Base-by-base conservation (phyloP, 257 asterid species). In the Apocynum venetum region DNA sequence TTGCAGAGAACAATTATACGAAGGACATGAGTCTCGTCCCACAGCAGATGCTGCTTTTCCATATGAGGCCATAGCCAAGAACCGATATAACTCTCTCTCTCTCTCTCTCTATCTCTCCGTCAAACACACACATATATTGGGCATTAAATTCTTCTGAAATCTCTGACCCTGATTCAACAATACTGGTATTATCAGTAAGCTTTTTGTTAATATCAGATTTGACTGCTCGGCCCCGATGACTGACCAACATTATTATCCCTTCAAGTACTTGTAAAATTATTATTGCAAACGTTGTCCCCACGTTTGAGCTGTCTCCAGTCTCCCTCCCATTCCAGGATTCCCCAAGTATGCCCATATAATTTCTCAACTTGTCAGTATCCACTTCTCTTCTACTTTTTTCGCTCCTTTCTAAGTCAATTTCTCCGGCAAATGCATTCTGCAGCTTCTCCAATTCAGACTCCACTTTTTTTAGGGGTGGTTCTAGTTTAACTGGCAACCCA, bases 301-400 rank as follows among this genome's bases (percentile, higher is more conserved):
- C 82, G 8, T 41, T 35, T 65, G 78, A 73, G 82, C 82, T 79
- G 82, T 79, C 74, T 79, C 82, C 82, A 64, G 52, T 73, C 77
- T 64, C 55, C 73, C 78, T 65, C 47, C 69, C 19, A 73, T 41
- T 40, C 51, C 19, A 48, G 31, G 31, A 25, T 25, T 47, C 10
- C 10, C 51, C 1, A 49, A 49, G 8, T 49, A 53, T 67, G 75
- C 59, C 66, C 5, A 38, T 65, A 57, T 57, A 20, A 57, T 57
- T 4, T 57, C 8, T 6, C 36, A 35, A 20, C 64, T 57, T 1
- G 12, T n/a, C 35, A 53, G n/a, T 4, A 73, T 40, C 66, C 74
- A 51, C 55, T 76, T 31, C 74, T 9, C 40, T 25, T 41, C 49
- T 4, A 13, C 7, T 49, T 35, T 3, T 6, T 0, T 6, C 10